Base-by-base conservation (phyloP, 768 basidiomycete species). In the Pisolithus marmoratus region DNA sequence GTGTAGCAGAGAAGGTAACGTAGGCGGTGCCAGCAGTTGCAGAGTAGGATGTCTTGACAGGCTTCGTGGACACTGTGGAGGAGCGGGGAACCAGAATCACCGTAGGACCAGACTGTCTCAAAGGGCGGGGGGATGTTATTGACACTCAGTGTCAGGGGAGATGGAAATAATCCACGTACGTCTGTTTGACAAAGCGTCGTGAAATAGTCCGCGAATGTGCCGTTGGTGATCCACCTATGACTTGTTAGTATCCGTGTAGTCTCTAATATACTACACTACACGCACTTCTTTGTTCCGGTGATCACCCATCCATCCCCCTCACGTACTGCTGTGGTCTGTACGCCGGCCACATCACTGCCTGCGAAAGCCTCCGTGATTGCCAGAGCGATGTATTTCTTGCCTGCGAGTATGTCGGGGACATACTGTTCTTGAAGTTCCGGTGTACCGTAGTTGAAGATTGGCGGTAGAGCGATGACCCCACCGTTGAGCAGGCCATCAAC, bases 291-390 rank as follows among this genome's bases (percentile, higher is more conserved):
- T 6, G 92, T 94, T 17, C 95, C 95, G 38, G 85, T 90, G 55
- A 97, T 84, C 12, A 93, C 77, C 86, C 88, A 95, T 38, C 84
- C 72, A 58, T 89, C 83, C 1, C 92, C 94, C 60, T 95, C 92
- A 51, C 82, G 82, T 51, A 81, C 80, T 1, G 94, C 94, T 1
- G 84, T 87, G 52, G 87, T 97, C 75, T 82, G 92, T 34, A 94
- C 60, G 3, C 94, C 92, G 46, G 81, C 69, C 2, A 93, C 90
- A 58, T 93, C 90, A 58, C 87, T 89, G 17, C 90, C 90, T 2
- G 93, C 94, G 58, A 94, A 95, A 0, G 94, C 91, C 70, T 98
- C 95, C 43, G 84, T 87, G 61, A 98, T 91, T 8, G 95, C 95
- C 31, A 98, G 74, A 8, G 85, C 87, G 56, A 96, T 85, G 59